Evolutionary conservation across 2,329 filamentous ascomycete species (phyloP).

Genomic region (Verticillium dahliae): DNA sequence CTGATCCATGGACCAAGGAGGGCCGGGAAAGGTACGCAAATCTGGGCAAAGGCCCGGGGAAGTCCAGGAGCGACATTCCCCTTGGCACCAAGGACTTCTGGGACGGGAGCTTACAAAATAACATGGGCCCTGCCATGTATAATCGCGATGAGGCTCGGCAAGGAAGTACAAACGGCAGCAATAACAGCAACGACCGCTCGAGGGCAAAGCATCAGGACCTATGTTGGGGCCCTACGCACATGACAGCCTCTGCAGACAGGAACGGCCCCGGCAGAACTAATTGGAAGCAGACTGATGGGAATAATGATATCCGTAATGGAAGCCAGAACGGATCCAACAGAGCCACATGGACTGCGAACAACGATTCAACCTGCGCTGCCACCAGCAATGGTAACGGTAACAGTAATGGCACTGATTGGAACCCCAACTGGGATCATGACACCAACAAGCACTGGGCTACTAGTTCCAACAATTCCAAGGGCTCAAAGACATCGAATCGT

Average conservation of each 20-base stretch:
- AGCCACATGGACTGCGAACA: not conserved
- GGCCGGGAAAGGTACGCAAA: not conserved
- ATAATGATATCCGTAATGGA: not conserved
- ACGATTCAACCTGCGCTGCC: not conserved
- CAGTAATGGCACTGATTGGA: slow-evolving; percentile 12
- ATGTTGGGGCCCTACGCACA: not conserved
- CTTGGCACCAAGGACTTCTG: not conserved
- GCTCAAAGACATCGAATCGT: slow-evolving; percentile 2
- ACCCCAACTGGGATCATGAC: slow-evolving; percentile 2
- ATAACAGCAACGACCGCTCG: not conserved
- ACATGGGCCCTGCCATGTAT: slow-evolving; percentile 8
- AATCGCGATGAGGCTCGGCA: not conserved
- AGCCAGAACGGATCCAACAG: not conserved
- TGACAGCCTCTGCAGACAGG: not conserved
- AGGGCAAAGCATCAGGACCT: not conserved
- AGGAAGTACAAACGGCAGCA: not conserved
- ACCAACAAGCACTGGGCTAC: slow-evolving; percentile 1
- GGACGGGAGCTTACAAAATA: slow-evolving; percentile 3
- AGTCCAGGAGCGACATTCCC: not conserved
- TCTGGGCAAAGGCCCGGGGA: not conserved
- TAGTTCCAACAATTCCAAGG: slow-evolving; percentile 1
- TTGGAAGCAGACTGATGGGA: not conserved
- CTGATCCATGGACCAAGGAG: slow-evolving; percentile 1
- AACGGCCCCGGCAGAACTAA: not conserved
- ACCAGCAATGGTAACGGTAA: not conserved